These are phyloP conservation scores for Trametes cinnabarina DNA, from an alignment of 768 basidiomycete species.

Conservation along the genomic window DNA sequence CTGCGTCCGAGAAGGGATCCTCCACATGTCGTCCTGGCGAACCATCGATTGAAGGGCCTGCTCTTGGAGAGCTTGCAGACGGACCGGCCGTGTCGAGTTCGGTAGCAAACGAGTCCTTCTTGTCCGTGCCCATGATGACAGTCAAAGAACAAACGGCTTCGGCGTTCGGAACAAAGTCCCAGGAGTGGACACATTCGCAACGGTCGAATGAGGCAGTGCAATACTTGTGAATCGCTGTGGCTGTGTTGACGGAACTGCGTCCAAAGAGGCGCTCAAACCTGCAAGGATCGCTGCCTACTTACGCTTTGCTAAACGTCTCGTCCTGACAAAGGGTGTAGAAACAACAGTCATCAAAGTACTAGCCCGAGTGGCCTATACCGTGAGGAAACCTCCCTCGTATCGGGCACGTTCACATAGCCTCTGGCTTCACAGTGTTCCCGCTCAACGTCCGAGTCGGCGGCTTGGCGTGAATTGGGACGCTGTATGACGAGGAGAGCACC, in stretches of 20 bases:
- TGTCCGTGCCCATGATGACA: background rate
- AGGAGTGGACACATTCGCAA: background rate
- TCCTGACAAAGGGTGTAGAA: too few species aligned
- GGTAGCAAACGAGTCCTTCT: background rate
- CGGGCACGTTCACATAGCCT: too few species aligned
- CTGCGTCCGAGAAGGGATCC: background rate
- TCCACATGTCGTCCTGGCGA: background rate
- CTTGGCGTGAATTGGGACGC: too few species aligned
- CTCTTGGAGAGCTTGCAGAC: background rate
- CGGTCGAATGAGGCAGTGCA: background rate
- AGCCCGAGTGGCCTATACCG: too few species aligned
- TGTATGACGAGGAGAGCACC: too few species aligned
- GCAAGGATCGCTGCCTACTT: too few species aligned
- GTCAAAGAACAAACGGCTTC: background rate
- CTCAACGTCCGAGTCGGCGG: too few species aligned
- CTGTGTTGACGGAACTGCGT: background rate
- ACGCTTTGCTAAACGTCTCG: too few species aligned
- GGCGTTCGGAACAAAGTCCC: background rate
- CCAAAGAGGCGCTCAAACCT: too few species aligned
- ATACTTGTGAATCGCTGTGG: background rate
- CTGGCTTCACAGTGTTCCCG: too few species aligned
- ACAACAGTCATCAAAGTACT: too few species aligned
- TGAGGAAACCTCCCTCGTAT: too few species aligned
- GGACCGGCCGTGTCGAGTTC: background rate
- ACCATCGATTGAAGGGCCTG: background rate